Percentiles rank a stretch among this genome's conserved stretches.
These are phyloP conservation scores for Macrolepiota dolichaula DNA, from an alignment of 768 basidiomycete species.

Conservation along the genomic window DNA sequence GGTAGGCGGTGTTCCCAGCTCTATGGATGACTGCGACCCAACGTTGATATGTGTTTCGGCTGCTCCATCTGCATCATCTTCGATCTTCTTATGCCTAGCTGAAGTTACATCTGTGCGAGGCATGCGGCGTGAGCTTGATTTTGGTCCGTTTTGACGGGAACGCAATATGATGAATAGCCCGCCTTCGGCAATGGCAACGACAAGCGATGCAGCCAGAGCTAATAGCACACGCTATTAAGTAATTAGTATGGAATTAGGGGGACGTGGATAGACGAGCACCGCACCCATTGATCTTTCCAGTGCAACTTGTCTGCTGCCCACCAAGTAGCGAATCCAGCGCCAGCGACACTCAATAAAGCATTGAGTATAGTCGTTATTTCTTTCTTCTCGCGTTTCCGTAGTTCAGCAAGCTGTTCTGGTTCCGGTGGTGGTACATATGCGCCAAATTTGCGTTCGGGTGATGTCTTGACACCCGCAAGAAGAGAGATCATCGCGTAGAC, in stretches of 20 bases:
- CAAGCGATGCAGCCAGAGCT: constrained; percentile 53
- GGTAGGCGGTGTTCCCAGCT: neutral
- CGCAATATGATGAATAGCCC: constrained; percentile 74
- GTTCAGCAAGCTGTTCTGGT: constrained; percentile 43
- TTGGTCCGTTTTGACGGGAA: constrained; percentile 34
- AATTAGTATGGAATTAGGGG: constrained; percentile 7
- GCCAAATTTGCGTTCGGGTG: constrained; percentile 71
- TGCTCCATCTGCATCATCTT: constrained; percentile 19
- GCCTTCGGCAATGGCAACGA: constrained; percentile 71
- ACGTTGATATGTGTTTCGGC: constrained; percentile 12
- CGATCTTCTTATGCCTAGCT: constrained; percentile 35
- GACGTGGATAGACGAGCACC: constrained; percentile 23
- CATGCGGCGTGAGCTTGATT: constrained; percentile 15
- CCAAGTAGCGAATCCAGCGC: constrained; percentile 67
- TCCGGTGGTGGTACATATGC: constrained; percentile 41
- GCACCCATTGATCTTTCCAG: constrained; percentile 76
- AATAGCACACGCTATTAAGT: constrained; percentile 52
- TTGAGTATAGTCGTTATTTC: constrained; percentile 71
- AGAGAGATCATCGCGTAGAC: constrained; percentile 71
- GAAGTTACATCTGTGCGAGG: constrained; percentile 11
- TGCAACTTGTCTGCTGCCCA: constrained; percentile 64
- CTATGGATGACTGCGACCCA: neutral
- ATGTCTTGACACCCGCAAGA: constrained; percentile 75
- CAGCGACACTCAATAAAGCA: constrained; percentile 63
- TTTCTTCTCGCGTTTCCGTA: constrained; percentile 52